A percentile compares a stretch with the other conserved stretches of the same genome.
Evolutionary conservation across 2,329 filamentous ascomycete genomes (phyloP).

Genomic region (Curvularia lunata): DNA sequence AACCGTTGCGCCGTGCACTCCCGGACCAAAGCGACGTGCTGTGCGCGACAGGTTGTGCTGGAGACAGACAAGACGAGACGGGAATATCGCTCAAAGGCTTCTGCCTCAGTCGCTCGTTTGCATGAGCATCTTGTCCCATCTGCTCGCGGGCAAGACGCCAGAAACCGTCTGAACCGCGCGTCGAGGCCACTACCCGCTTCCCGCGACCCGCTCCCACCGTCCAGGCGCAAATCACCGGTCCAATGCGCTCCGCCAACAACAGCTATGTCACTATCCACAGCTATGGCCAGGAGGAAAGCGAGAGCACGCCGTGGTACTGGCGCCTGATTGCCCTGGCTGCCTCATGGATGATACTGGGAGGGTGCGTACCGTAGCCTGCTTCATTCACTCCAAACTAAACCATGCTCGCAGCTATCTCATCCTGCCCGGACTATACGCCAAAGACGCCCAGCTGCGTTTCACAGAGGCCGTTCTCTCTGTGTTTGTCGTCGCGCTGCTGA

Average conservation of each 20-base stretch:
- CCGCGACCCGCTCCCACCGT: no score
- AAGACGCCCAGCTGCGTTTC: slow-evolving; percentile 48
- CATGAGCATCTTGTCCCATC: slow-evolving; percentile 20
- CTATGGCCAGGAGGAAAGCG: slow-evolving; percentile 26
- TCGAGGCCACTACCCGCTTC: slow-evolving; percentile 15
- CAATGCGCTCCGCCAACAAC: slow-evolving; percentile 41
- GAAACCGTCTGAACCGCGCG: slow-evolving; percentile 31
- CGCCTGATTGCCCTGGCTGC: slow-evolving; percentile 52
- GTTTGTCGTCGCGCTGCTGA: slow-evolving; percentile 56
- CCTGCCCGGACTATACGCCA: slow-evolving; percentile 56
- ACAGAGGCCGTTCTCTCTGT: slow-evolving; percentile 51
- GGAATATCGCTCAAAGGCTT: slow-evolving; percentile 11
- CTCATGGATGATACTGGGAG: slow-evolving; percentile 57
- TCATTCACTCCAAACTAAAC: neutral
- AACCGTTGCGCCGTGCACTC: slow-evolving; percentile 16
- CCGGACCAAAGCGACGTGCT: slow-evolving; percentile 30
- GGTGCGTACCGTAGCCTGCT: slow-evolving; percentile 40
- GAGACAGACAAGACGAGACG: slow-evolving; percentile 8
- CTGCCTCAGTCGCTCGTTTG: slow-evolving; percentile 19
- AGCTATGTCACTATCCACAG: slow-evolving; percentile 41
- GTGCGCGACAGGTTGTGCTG: slow-evolving; percentile 33
- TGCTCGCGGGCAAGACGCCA: slow-evolving; percentile 19
- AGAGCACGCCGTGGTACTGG: slow-evolving; percentile 56
- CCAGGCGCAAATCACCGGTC: slow-evolving; percentile 28
- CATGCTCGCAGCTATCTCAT: slow-evolving; percentile 54